Evolutionary conservation across 495 filamentous ascomycete genomes (phyloP).

Genomic region (Cryomyces minteri): DNA sequence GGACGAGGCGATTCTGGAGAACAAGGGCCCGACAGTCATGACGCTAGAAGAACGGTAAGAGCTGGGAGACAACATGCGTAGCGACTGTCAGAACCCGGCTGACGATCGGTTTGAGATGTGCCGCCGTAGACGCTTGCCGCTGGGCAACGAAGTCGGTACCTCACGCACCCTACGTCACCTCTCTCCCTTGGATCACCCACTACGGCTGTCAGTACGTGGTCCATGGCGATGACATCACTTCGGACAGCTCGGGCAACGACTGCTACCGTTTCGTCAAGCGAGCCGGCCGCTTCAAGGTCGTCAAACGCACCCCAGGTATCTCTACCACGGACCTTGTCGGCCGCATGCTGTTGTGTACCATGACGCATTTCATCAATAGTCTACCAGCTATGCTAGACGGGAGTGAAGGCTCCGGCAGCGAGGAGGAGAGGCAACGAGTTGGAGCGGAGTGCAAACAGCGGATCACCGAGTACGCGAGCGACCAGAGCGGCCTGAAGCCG

Average conservation of each 20-base stretch:
- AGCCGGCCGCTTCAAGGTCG: conserved; percentile 78
- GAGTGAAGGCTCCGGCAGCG: conserved; percentile 48
- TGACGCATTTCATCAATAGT: conserved; percentile 69
- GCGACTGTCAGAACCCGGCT: no score
- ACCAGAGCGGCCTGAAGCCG: conserved; percentile 51
- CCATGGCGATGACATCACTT: conserved; percentile 81
- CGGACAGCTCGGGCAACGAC: conserved; percentile 70
- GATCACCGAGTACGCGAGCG: conserved; percentile 70
- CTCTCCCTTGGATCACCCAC: conserved; percentile 79
- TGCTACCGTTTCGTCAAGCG: conserved; percentile 95
- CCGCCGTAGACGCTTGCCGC: conserved; percentile 83
- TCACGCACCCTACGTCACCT: conserved; percentile 86
- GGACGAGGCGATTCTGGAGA: conserved; percentile 82
- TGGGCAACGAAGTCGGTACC: conserved; percentile 77
- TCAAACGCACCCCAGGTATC: conserved; percentile 90
- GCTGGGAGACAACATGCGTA: no score
- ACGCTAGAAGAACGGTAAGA: conserved; percentile 64
- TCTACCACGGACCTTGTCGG: conserved; percentile 95
- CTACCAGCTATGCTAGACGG: conserved; percentile 48
- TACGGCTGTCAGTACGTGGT: conserved; percentile 88
- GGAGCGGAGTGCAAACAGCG: conserved; percentile 48
- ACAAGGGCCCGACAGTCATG: conserved; percentile 99
- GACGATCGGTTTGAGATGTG: conserved; percentile 26
- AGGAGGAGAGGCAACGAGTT: conserved; percentile 39
- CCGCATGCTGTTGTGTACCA: conserved; percentile 87